Evolutionary conservation across 352 stramenopile genomes (phyloP), one percentile per base, ranked within the genome.

Genomic region (Pythium grandisporangium): DNA sequence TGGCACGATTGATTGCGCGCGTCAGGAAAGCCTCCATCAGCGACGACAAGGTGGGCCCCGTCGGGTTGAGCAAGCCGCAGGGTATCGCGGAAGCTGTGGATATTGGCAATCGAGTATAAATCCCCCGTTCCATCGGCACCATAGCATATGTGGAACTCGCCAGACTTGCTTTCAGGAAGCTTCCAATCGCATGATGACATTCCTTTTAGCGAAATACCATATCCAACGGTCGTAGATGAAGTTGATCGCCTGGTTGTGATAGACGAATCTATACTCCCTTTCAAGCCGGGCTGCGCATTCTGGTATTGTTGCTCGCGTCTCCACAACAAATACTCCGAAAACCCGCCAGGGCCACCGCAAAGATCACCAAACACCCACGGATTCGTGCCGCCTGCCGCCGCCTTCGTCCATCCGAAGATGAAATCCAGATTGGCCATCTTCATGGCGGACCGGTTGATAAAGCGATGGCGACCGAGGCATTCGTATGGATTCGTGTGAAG

Each of bases 251-350:
- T n/a, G n/a, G n/a, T n/a, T n/a, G n/a, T n/a, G n/a, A n/a, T n/a
- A n/a, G n/a, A n/a, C n/a, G n/a, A n/a, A n/a, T n/a, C n/a, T n/a
- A n/a, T n/a, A n/a, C n/a, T n/a, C n/a, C n/a, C n/a, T n/a, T n/a
- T n/a, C n/a, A n/a, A n/a, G n/a, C n/a, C n/a, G n/a, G n/a, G n/a
- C n/a, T n/a, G n/a, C n/a, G n/a, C n/a, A 10, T 30, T 11, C 16
- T 33, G 26, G 4, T 10, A 6, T 8, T 30, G 8, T 17, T 35
- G 14, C 16, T 30, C n/a, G 24, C 36, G 49, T 36, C 53, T 23
- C 75, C 71, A 92, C 16, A 89, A 38, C 7, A 92, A 33, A 55
- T 83, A 89, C 61, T 92, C 78, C 12, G 73, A 85, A 43, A 92
- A 92, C 3, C 78, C 78, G 4, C 78, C 78, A 0, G 78, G 78